Percentiles rank a stretch among this genome's conserved stretches.
Evolutionary conservation across 495 filamentous ascomycete species (phyloP).

Genomic region (Penicillium lagena): DNA sequence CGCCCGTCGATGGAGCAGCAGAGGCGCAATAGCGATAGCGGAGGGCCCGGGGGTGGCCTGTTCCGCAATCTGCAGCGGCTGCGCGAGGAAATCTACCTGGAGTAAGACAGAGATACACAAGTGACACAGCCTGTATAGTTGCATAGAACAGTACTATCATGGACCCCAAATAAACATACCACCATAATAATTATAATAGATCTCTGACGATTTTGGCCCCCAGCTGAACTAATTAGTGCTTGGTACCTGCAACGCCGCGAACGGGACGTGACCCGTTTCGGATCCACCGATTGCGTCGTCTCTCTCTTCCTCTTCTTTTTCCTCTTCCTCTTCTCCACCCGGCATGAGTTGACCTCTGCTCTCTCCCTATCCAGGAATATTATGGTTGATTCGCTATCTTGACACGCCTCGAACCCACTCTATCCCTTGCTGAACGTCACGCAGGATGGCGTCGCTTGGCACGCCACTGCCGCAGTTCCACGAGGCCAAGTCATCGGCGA

Average conservation of each 20-base stretch:
- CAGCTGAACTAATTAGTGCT: too few relatives aligned
- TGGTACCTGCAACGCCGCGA: too few relatives aligned
- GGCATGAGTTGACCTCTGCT: too few relatives aligned
- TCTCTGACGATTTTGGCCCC: too few relatives aligned
- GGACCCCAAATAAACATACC: too few relatives aligned
- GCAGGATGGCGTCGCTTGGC: conserved; percentile 25
- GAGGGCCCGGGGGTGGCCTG: conserved; percentile 61
- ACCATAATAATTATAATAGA: too few relatives aligned
- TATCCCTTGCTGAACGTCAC: neutral
- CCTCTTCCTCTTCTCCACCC: neutral
- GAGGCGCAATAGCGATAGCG: conserved; percentile 32
- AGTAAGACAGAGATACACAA: conserved; percentile 21
- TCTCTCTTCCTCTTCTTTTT: too few relatives aligned
- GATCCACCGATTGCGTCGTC: too few relatives aligned
- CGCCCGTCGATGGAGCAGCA: conserved; percentile 18
- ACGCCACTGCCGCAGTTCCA: conserved; percentile 20
- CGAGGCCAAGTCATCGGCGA: conserved; percentile 19
- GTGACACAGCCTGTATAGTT: neutral
- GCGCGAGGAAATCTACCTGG: conserved; percentile 63
- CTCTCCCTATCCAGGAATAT: too few relatives aligned
- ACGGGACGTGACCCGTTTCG: too few relatives aligned
- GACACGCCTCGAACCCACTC: neutral
- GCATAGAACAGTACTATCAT: neutral
- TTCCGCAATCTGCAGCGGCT: conserved; percentile 76
- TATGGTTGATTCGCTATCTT: too few relatives aligned